Evolutionary conservation across 2,329 filamentous ascomycete species (phyloP), one percentile per base, ranked within the genome.

Genomic region (Zalaria obscura): DNA sequence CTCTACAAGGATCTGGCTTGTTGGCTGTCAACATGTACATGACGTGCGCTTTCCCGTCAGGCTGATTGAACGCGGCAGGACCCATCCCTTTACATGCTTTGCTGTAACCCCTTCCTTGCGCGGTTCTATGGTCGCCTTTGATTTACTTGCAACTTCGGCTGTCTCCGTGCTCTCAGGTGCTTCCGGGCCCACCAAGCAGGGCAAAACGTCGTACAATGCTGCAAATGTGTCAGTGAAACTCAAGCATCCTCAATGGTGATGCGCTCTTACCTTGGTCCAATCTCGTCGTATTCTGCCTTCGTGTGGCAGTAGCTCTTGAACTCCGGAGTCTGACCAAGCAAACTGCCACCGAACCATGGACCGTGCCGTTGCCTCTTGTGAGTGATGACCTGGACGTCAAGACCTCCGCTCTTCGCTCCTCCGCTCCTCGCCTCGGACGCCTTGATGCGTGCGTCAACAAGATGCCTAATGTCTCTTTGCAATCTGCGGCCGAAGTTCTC

Each of bases 301-400:
- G 67, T 98, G 66, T 98, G 93, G 69, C 91, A 98, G 68, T 96
- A 98, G 58, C 87, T 95, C 61, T 86, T 78, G 73, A 98, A 98
- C 65, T 98, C 93, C 4, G 93, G 89, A 5, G 91, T 98, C 69
- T 96, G 89, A 42, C 89, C 93, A 46, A 98, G 71, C 65, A 98
- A 72, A 67, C 86, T 94, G 53, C 91, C 91, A 62, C 91, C 91
- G 60, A 98, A 98, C 91, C 91, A 98, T 28, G 91, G 91, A 11
- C 91, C 91, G 61, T 98, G 89, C 58, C 89, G 75, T 73, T 98
- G 91, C 61, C 91, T 75, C 75, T 94, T 95, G 72, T 98, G 91
- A 37, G 87, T 85, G 52, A 98, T 93, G 52, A 98, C 91, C 59
- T 94, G 87, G 29, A 98, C 91, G 42, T 98, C 93, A 52, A 98